phyloP scores from a whole-genome alignment of 495 filamentous ascomycete species.

The Hypoxylon rickii region DNA sequence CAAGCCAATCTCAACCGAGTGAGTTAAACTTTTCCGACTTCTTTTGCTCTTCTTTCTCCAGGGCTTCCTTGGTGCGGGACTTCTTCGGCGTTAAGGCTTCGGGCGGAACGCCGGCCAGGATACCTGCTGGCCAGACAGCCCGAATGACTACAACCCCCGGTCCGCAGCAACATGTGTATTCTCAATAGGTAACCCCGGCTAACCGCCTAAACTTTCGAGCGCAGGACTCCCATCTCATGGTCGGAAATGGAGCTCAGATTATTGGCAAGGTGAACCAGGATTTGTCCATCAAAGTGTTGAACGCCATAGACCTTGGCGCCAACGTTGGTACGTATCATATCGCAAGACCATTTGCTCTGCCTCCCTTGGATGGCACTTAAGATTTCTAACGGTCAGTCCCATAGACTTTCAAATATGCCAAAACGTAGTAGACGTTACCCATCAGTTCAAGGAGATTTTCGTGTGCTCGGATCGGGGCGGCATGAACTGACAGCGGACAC shows the following conservation, averaged over 20 bases:
- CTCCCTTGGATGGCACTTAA: background rate
- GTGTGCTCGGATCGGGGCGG: constrained; percentile 32
- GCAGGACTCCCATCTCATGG: constrained; percentile 75
- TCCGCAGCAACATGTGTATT: background rate
- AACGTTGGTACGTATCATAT: constrained; percentile 65
- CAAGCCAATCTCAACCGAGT: constrained; percentile 74
- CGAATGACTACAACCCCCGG: background rate
- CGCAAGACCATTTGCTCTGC: background rate
- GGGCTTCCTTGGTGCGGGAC: no score
- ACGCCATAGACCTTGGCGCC: constrained; percentile 76
- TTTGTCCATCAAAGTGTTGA: constrained; percentile 74
- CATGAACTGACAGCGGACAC: constrained; percentile 40
- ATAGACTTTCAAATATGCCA: constrained; percentile 81
- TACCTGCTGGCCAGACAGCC: background rate
- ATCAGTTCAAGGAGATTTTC: constrained; percentile 75
- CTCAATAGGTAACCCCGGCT: background rate
- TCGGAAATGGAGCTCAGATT: constrained; percentile 82
- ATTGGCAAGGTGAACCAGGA: constrained; percentile 90
- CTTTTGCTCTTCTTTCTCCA: no score
- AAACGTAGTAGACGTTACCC: constrained; percentile 85
- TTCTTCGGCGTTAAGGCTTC: background rate
- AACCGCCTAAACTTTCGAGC: constrained; percentile 17
- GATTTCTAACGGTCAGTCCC: background rate
- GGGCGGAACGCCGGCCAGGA: no score
- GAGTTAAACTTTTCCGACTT: no score